phyloP scores from a whole-genome alignment of 2,329 filamentous ascomycete species.

The Neonectria magnoliae region DNA sequence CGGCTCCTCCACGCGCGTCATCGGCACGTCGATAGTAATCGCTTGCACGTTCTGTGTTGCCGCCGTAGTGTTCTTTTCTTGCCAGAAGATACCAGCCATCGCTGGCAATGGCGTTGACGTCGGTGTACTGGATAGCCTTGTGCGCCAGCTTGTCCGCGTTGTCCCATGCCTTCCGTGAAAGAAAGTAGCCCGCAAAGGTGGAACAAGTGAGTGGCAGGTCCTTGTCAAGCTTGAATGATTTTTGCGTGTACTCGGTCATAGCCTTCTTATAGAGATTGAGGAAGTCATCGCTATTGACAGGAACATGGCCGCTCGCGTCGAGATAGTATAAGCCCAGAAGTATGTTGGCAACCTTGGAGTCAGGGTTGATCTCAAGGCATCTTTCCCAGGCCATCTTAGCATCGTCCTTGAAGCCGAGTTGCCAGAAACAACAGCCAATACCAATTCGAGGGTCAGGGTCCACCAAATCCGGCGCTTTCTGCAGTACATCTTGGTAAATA shows the following conservation, averaged over 20 bases:
- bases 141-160: conserved; percentile 89
- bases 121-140: conserved; percentile 94
- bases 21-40: conserved; percentile 93
- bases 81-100: conserved; percentile 98
- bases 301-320: conserved; percentile 83
- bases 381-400: conserved; percentile 92
- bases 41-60: conserved; percentile 77
- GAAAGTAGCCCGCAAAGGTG: conserved; percentile 90
- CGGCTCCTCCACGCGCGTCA: conserved; percentile 89
- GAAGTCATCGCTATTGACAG: conserved; percentile 87
- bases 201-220: conserved; percentile 89
- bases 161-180: conserved; percentile 80
- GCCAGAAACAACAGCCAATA: conserved; percentile 97
- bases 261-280: conserved; percentile 87
- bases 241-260: conserved; percentile 94
- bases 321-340: conserved; percentile 91
- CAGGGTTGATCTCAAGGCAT: conserved; percentile 79
- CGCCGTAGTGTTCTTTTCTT: conserved; percentile 87
- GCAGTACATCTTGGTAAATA: conserved; percentile 86
- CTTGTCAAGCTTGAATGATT: conserved; percentile 92
- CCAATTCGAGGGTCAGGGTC: conserved; percentile 97
- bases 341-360: conserved; percentile 90
- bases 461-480: conserved; percentile 84
- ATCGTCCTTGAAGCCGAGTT: conserved; percentile 92
- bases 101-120: conserved; percentile 95